Evolutionary conservation across 2,329 filamentous ascomycete genomes (phyloP).

Genomic region (Diplodia seriata): DNA sequence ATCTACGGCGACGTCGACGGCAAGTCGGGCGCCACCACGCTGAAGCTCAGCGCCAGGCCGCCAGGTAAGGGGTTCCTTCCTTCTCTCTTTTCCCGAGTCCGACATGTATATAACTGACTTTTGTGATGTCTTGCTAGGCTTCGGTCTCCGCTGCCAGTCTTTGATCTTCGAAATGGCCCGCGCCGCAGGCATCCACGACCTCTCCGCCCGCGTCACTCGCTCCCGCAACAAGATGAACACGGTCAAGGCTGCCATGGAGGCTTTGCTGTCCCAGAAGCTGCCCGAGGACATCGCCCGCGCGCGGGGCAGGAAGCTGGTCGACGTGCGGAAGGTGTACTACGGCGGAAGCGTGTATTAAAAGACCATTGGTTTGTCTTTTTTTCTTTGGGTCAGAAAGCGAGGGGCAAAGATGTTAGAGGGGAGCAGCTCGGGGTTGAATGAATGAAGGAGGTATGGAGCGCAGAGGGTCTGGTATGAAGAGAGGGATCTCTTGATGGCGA

Average conservation of each 20-base stretch:
- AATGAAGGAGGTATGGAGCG: background rate
- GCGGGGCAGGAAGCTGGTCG: constrained; percentile 91
- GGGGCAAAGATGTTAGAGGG: background rate
- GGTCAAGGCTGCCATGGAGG: constrained; percentile 87
- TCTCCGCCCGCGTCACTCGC: constrained; percentile 81
- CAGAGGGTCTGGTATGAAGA: background rate
- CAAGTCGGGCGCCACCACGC: constrained; percentile 87
- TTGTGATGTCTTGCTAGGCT: constrained; percentile 64
- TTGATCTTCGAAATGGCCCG: constrained; percentile 95
- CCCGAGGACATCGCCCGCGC: constrained; percentile 90
- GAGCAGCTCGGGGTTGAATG: background rate
- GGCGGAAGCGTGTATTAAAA: constrained; percentile 64
- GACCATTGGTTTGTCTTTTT: background rate
- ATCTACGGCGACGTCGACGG: constrained; percentile 83
- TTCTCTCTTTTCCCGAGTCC: background rate
- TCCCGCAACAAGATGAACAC: constrained; percentile 98
- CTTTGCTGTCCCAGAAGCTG: constrained; percentile 80
- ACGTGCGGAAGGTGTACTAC: constrained; percentile 97
- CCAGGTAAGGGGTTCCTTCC: constrained; percentile 68
- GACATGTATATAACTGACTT: background rate
- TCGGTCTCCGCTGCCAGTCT: constrained; percentile 88
- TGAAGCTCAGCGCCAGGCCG: constrained; percentile 81
- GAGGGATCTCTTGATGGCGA: background rate
- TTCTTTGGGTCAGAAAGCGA: background rate
- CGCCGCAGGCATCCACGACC: constrained; percentile 83